Conservation (phyloP, 2,329 filamentous ascomycete species). For the Fusarium penzigii region DNA sequence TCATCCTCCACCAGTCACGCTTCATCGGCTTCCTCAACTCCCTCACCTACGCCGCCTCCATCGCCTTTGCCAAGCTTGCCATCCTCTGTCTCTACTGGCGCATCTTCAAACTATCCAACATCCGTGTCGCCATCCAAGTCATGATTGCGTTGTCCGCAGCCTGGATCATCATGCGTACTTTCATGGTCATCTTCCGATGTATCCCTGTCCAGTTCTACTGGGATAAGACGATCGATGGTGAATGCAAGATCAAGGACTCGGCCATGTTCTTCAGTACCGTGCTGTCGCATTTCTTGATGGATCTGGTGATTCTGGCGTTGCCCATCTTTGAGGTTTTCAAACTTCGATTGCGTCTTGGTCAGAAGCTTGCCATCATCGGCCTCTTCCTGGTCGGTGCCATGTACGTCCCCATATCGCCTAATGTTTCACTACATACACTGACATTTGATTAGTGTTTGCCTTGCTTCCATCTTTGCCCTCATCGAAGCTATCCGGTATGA, state of each 20-base stretch:
- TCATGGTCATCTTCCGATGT: constrained; percentile 37
- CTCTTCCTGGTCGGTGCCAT: constrained; percentile 32
- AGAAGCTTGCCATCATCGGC: constrained; percentile 31
- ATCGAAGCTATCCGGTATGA: constrained; percentile 17
- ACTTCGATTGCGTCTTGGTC: constrained; percentile 28
- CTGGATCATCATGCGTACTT: constrained; percentile 33
- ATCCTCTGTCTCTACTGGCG: constrained; percentile 35
- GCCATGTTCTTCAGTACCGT: constrained; percentile 37
- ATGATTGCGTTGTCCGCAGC: constrained; percentile 22
- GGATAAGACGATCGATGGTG: constrained; percentile 29
- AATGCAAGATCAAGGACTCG: constrained; percentile 34
- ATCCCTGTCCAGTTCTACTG: constrained; percentile 37
- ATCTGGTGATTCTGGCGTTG: constrained; percentile 33
- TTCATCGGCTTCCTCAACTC: constrained; percentile 18
- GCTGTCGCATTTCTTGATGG: constrained; percentile 34
- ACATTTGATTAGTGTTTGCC: constrained; percentile 17
- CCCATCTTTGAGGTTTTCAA: constrained; percentile 34
- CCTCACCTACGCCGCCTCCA: constrained; percentile 27
- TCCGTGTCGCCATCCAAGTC: constrained; percentile 30
- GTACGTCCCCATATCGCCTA: constrained; percentile 13
- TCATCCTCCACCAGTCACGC: constrained; percentile 13
- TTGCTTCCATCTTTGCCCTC: constrained; percentile 20
- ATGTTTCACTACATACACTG: neutral
- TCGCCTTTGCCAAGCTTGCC: constrained; percentile 30
- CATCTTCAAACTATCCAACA: constrained; percentile 29